phyloP scores from a whole-genome alignment of 495 filamentous ascomycete species.

The Rhizodiscina lignyota region DNA sequence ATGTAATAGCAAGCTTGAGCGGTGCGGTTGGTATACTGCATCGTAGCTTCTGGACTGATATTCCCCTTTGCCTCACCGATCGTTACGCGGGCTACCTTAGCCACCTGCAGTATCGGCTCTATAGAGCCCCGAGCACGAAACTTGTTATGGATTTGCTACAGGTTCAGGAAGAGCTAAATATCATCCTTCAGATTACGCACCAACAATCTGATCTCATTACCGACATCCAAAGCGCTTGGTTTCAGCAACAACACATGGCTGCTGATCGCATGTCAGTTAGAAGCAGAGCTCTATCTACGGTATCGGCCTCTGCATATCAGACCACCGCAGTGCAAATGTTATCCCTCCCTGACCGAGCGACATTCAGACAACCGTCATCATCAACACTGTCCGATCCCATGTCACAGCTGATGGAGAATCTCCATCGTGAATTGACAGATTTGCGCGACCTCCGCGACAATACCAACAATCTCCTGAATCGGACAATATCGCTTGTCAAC shows the following conservation, averaged over 20 bases:
- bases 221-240: slow-evolving; percentile 7
- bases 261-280: neutral
- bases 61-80: slow-evolving; percentile 19
- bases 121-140: slow-evolving; percentile 22
- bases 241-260: neutral
- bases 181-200: slow-evolving; percentile 23
- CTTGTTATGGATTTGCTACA: slow-evolving; percentile 25
- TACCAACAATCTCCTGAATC: slow-evolving; percentile 22
- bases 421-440: slow-evolving; percentile 20
- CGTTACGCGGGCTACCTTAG: slow-evolving; percentile 21
- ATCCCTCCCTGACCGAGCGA: slow-evolving; percentile 5
- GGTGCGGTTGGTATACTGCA: slow-evolving; percentile 22
- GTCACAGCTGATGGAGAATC: slow-evolving; percentile 20
- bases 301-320: neutral
- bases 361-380: slow-evolving; percentile 15
- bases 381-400: slow-evolving; percentile 15
- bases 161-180: slow-evolving; percentile 24
- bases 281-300: neutral
- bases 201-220: slow-evolving; percentile 21
- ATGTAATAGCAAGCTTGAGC: slow-evolving; percentile 17
- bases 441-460: slow-evolving; percentile 22
- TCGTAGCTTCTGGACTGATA: slow-evolving; percentile 22
- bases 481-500: slow-evolving; percentile 25
- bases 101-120: slow-evolving; percentile 23
- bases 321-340: neutral